Evolutionary conservation across 176 grass and related monocot species (phyloP).

Genomic region (Puya raimondii): DNA sequence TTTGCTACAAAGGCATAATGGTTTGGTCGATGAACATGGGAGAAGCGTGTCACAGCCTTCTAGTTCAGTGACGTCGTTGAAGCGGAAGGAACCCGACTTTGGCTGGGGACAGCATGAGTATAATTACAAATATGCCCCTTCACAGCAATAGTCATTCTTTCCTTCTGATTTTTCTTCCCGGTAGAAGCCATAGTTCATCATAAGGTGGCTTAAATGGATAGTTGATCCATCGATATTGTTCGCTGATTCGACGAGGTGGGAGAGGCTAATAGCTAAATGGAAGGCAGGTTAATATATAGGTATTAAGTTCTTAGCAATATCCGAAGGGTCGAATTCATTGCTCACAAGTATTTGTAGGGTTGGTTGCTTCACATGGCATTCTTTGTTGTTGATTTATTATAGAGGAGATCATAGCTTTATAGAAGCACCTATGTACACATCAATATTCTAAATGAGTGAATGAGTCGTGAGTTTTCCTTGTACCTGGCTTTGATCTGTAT

Average conservation of each 20-base stretch:
- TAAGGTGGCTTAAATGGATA: conserved; percentile 28
- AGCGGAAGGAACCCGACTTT: conserved; percentile 62
- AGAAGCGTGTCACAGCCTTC: conserved; percentile 32
- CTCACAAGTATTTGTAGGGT: not conserved
- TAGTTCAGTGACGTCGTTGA: conserved; percentile 22
- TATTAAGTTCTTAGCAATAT: not conserved
- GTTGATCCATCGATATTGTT: conserved; percentile 32
- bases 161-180: conserved; percentile 22
- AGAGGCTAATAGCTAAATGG: not conserved
- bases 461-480: not conserved
- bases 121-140: conserved; percentile 13
- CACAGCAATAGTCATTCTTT: conserved; percentile 21
- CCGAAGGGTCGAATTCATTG: not conserved
- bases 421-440: not conserved
- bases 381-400: not conserved
- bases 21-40: conserved; percentile 38
- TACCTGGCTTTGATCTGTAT: too few species aligned
- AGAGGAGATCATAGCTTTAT: not conserved
- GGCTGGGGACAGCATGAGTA: conserved; percentile 44
- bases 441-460: not conserved
- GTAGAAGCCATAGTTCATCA: not conserved
- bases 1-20: conserved; percentile 30
- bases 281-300: not conserved
- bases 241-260: not conserved
- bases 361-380: conserved; percentile 1